Evolutionary conservation across 768 basidiomycete genomes (phyloP), one percentile per base, ranked within the genome.

Genomic region (Hebeloma cylindrosporum): DNA sequence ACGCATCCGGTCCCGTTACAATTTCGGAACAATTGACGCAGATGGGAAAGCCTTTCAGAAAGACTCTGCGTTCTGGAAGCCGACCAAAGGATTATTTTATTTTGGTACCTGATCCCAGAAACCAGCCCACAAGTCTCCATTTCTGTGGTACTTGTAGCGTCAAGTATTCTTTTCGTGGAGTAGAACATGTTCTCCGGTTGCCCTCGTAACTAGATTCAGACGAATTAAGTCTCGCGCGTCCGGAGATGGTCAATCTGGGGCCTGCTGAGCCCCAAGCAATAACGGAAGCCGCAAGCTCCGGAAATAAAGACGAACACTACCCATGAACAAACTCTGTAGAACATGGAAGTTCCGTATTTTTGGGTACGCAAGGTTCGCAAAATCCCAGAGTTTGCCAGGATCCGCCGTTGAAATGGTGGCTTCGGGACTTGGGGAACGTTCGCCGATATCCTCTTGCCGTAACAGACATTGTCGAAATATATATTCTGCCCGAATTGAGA

Each of bases 11-110:
- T 43, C 23, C 32, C 47, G 52, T 57, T 45, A 40, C 53, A 49
- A 44, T 43, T 50, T 60, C 55, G 51, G 58, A 53, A 38, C 50
- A 53, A 53, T 43, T 37, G 43, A 53, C 46, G 47, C 57, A 48
- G 45, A 43, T 45, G 48, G 48, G 46, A 54, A 26, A 54, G 48
- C 26, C 35, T 43, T 54, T 42, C 34, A 47, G 41, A 50, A 43
- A 39, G 23, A 18, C 29, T 22, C 37, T 30, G 34, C 41, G 37
- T 36, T 33, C 27, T 28, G 45, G 44, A 41, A 42, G 39, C 34
- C 31, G 21, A 25, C 28, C 17, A 9, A 42, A 23, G 40, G 26
- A n/a, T n/a, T n/a, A n/a, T 32, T 23, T 41, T 27, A 48, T 49
- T 49, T 43, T 42, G 47, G 50, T 38, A 47, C 27, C 20, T 46